Percentiles rank a stretch among this genome's conserved stretches.
These are phyloP conservation scores for Nakazawaea ambrosiae DNA, from an alignment of 805 yeast genomes.

Conservation along the genomic window DNA sequence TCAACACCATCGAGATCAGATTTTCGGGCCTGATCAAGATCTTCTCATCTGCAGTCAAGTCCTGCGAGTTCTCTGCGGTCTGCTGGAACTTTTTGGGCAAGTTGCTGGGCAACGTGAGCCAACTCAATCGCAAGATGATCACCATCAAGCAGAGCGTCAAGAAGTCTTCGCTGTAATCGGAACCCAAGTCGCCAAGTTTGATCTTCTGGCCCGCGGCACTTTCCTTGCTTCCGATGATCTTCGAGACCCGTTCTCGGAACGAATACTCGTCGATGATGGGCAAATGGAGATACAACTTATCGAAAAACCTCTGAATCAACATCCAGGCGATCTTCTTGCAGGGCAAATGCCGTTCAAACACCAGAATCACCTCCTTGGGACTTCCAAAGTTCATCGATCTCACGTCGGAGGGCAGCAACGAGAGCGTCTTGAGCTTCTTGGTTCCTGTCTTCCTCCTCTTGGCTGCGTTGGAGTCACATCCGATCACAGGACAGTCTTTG, in stretches of 20 bases:
- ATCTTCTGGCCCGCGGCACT: conserved; percentile 24
- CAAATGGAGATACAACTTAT: conserved; percentile 51
- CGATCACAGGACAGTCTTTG: conserved; percentile 15
- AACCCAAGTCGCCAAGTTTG: conserved; percentile 20
- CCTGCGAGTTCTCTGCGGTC: conserved; percentile 15
- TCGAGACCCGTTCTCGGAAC: conserved; percentile 34
- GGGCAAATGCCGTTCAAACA: conserved; percentile 44
- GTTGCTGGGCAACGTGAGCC: conserved; percentile 46
- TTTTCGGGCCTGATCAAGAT: conserved; percentile 32
- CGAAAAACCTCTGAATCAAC: conserved; percentile 52
- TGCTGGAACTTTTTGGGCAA: conserved; percentile 21
- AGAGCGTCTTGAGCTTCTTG: conserved; percentile 12
- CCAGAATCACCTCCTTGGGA: conserved; percentile 29
- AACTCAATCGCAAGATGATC: conserved; percentile 45
- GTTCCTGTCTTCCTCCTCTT: conserved; percentile 8
- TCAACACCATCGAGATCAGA: conserved; percentile 30
- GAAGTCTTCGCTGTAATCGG: conserved; percentile 34
- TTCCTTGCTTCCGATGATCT: conserved; percentile 36
- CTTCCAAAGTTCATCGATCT: conserved; percentile 32
- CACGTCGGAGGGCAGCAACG: conserved; percentile 25
- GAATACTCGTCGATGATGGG: conserved; percentile 60
- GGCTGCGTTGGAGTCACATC: conserved; percentile 12
- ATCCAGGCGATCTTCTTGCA: conserved; percentile 47
- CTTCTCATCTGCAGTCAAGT: conserved; percentile 22
- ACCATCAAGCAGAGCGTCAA: conserved; percentile 45